These are phyloP conservation scores for Cladophialophora chaetospira DNA, from an alignment of 2,329 filamentous ascomycete genomes.

Conservation along the genomic window DNA sequence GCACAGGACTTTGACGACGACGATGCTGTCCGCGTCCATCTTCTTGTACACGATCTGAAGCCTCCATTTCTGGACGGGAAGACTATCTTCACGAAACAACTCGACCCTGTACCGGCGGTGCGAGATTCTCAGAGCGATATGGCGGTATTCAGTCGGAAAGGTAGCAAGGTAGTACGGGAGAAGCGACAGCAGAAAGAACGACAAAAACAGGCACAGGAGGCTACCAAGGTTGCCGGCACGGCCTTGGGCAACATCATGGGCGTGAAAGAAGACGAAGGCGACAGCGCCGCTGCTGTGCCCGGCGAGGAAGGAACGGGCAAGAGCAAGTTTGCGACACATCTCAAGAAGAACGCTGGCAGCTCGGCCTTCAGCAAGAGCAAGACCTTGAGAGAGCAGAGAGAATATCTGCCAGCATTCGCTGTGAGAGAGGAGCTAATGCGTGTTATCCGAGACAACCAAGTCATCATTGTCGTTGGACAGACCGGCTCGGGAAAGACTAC, in stretches of 20 bases:
- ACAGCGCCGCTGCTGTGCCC: constrained; percentile 78
- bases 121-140: constrained; percentile 95
- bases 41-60: constrained; percentile 89
- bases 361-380: constrained; percentile 94
- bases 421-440: constrained; percentile 89
- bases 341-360: constrained; percentile 79
- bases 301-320: constrained; percentile 69
- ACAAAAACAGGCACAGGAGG: constrained; percentile 90
- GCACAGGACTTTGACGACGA: constrained; percentile 87
- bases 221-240: constrained; percentile 89
- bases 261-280: constrained; percentile 83
- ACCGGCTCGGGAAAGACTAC: constrained; percentile 98
- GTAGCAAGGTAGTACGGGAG: constrained; percentile 89
- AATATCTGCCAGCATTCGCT: constrained; percentile 92
- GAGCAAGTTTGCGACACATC: constrained; percentile 83
- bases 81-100: constrained; percentile 94
- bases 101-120: constrained; percentile 92
- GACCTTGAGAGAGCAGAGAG: constrained; percentile 82
- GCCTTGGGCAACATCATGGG: constrained; percentile 94
- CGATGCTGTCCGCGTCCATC: constrained; percentile 82
- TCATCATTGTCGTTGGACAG: constrained; percentile 94
- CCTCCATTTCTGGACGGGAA: constrained; percentile 94
- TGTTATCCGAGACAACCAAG: constrained; percentile 94
- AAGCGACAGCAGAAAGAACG: constrained; percentile 88
- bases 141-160: constrained; percentile 96